These are phyloP conservation scores for Hordeum vulgare DNA, from an alignment of 176 grass and related monocot genomes.

Conservation along the genomic window DNA sequence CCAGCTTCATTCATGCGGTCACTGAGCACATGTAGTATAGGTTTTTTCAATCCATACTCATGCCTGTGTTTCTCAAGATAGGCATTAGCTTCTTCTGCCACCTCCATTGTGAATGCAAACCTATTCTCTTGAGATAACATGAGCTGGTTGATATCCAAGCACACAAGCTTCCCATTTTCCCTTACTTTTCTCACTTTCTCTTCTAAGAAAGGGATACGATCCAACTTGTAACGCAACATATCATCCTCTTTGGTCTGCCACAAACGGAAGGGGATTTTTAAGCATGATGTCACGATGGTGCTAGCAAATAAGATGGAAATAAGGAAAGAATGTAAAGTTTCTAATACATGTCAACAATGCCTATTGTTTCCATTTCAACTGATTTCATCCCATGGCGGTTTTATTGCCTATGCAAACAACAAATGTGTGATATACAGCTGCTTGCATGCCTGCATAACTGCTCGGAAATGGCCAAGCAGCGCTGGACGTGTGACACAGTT, in stretches of 20 bases:
- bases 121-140: constrained; percentile 77
- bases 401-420: background rate
- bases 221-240: constrained; percentile 72
- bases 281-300: background rate
- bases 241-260: constrained; percentile 63
- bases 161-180: constrained; percentile 67
- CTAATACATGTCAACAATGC: background rate
- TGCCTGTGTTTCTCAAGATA: constrained; percentile 72
- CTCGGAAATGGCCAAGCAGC: background rate
- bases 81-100: constrained; percentile 66
- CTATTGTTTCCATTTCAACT: background rate
- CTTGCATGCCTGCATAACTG: background rate
- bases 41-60: constrained; percentile 78
- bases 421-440: background rate
- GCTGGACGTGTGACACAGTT: background rate
- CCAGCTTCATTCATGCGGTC: constrained; percentile 83
- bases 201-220: constrained; percentile 72
- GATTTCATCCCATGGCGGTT: background rate
- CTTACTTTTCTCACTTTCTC: constrained; percentile 70
- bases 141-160: constrained; percentile 71
- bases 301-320: constrained; percentile 1
- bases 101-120: constrained; percentile 70
- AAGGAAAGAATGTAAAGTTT: background rate
- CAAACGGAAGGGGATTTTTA: background rate
- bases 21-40: constrained; percentile 72